Conservation (phyloP, 805 yeast species). For the Candida namnaoensis region DNA sequence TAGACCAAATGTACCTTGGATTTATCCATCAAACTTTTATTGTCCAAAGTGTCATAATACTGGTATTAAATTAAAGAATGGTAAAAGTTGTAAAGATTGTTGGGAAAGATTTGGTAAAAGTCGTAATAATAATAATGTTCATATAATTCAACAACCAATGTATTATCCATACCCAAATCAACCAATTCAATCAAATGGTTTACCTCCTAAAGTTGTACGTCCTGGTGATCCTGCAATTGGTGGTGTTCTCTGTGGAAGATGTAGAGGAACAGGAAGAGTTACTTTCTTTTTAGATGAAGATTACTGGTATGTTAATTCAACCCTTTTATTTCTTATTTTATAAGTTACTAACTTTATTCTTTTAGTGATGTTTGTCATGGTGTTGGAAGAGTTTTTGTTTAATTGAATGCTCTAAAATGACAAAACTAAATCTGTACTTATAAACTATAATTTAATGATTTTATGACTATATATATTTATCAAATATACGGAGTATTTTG, state of each 20-base stretch:
- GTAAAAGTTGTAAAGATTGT: conserved; percentile 61
- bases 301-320: conserved; percentile 55
- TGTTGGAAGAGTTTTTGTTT: conserved; percentile 1
- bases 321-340: not conserved
- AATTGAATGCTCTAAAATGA: no score
- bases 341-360: not conserved
- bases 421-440: no score
- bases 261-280: conserved; percentile 56
- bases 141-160: conserved; percentile 2
- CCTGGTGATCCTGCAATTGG: conserved; percentile 82
- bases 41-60: conserved; percentile 72
- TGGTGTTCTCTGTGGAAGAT: conserved; percentile 64
- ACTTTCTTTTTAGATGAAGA: conserved; percentile 52
- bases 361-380: conserved; percentile 1
- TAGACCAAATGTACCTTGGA: conserved; percentile 40
- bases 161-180: not conserved
- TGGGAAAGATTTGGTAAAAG: conserved; percentile 49
- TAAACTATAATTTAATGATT: not conserved
- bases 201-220: conserved; percentile 33
- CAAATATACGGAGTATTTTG: no score
- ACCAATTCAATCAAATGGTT: not conserved
- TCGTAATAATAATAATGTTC: conserved; percentile 1
- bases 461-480: not conserved
- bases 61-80: conserved; percentile 53
- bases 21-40: conserved; percentile 50